A percentile compares a stretch with the other conserved stretches of the same genome.
Conservation (phyloP, 139 green algal species). For the Gonium pectorale region DNA sequence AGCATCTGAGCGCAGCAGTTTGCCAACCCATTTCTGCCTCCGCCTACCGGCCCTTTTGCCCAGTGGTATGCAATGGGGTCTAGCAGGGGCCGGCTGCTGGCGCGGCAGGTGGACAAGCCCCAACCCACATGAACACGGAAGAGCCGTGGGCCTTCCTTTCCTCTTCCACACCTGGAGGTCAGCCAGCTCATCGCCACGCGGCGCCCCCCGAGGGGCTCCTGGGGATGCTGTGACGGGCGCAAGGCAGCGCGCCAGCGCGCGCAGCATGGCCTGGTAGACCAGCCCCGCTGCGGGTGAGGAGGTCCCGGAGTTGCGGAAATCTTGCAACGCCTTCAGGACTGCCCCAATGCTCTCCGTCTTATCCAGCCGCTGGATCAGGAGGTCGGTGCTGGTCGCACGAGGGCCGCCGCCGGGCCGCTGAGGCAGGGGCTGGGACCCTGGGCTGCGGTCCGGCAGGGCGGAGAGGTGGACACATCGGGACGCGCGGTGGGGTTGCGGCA, state of each 20-base stretch:
- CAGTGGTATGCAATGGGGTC: too few relatives aligned
- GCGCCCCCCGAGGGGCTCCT: not conserved
- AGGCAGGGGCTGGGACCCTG: too few relatives aligned
- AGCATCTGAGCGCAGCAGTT: too few relatives aligned
- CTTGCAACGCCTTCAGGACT: not conserved
- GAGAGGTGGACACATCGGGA: too few relatives aligned
- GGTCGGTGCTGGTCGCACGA: not conserved
- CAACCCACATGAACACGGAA: too few relatives aligned
- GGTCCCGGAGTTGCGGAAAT: not conserved
- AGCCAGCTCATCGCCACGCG: not conserved
- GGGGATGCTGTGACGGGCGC: not conserved
- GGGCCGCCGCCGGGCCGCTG: not conserved
- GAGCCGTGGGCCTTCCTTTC: too few relatives aligned
- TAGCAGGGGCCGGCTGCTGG: too few relatives aligned
- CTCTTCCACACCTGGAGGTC: not conserved
- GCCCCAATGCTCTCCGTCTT: not conserved
- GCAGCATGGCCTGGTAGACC: not conserved
- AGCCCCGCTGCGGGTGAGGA: not conserved
- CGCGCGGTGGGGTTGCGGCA: too few relatives aligned
- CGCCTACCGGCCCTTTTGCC: too few relatives aligned
- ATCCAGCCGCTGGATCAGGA: not conserved
- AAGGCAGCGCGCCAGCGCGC: slow-evolving; percentile 6
- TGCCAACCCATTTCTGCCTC: too few relatives aligned
- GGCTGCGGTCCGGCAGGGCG: too few relatives aligned
- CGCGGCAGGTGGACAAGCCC: too few relatives aligned